Evolutionary conservation across 148 eudicot species (phyloP).

Genomic region (Gaultheria prostrata): DNA sequence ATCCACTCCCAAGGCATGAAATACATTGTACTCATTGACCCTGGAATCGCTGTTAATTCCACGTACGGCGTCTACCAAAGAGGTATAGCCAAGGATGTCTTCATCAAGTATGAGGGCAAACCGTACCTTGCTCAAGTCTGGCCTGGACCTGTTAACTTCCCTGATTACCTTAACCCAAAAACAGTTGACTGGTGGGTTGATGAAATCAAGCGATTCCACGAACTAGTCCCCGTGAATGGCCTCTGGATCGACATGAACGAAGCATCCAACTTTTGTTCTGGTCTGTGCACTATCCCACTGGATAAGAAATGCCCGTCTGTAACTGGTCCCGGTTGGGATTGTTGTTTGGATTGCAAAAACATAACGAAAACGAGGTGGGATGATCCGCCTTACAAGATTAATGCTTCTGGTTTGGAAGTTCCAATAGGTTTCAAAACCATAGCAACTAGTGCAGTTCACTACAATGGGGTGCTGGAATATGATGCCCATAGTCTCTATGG

Average conservation of each 20-base stretch:
- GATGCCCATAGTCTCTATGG: constrained; percentile 97
- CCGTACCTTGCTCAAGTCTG: constrained; percentile 93
- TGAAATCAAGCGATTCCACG: constrained; percentile 77
- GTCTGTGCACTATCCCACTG: constrained; percentile 72
- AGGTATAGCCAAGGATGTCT: constrained; percentile 73
- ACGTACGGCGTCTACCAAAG: constrained; percentile 75
- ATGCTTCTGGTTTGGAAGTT: constrained; percentile 61
- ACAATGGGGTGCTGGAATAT: constrained; percentile 86
- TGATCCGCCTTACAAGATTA: constrained; percentile 94
- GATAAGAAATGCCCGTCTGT: constrained; percentile 72
- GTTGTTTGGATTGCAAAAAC: constrained; percentile 91
- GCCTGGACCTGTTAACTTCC: constrained; percentile 97
- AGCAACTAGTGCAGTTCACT: constrained; percentile 90
- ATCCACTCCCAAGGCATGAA: constrained; percentile 89
- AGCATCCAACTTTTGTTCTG: constrained; percentile 83
- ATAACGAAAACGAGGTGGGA: constrained; percentile 85
- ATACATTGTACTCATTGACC: constrained; percentile 85
- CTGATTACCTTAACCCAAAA: constrained; percentile 86
- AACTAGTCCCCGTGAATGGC: constrained; percentile 88
- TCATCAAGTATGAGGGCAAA: constrained; percentile 79
- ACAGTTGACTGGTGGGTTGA: constrained; percentile 93
- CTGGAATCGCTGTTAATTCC: constrained; percentile 78
- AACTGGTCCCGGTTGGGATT: constrained; percentile 81
- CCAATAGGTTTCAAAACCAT: constrained; percentile 87
- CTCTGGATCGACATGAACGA: constrained; percentile 99